phyloP scores from a whole-genome alignment of 345 rosid genomes.

The Eucalyptus brandiana region DNA sequence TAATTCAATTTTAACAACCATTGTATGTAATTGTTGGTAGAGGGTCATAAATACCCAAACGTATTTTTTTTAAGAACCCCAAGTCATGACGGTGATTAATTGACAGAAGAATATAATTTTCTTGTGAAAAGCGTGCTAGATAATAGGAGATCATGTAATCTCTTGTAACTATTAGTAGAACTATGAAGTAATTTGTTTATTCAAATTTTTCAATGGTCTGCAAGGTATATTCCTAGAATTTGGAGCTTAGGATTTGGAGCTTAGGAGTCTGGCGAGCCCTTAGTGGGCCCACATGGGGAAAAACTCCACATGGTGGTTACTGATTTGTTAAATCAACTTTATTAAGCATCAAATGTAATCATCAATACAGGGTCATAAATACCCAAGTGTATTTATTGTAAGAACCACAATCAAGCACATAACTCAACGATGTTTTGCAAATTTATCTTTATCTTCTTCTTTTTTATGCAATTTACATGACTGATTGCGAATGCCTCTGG shows the following conservation, averaged over 20 bases:
- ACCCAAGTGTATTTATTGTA: background rate
- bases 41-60: background rate
- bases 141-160: background rate
- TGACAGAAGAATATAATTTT: background rate
- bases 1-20: background rate
- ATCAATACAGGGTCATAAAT: background rate
- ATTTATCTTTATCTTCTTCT: background rate
- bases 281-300: background rate
- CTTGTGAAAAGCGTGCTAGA: background rate
- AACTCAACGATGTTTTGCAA: background rate
- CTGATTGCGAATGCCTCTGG: rapidly evolving
- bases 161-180: background rate
- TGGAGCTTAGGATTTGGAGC: background rate
- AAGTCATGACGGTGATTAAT: background rate
- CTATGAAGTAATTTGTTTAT: background rate
- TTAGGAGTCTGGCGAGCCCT: background rate
- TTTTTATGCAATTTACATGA: background rate
- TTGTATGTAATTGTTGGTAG: rapidly evolving
- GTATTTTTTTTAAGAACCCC: background rate
- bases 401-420: background rate
- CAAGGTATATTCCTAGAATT: background rate
- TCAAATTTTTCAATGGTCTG: background rate
- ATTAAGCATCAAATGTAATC: background rate
- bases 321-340: background rate
- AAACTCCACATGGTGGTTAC: background rate